Evolutionary conservation across 108 stramenopile species (phyloP).

Genomic region (Nitzschia sp.): DNA sequence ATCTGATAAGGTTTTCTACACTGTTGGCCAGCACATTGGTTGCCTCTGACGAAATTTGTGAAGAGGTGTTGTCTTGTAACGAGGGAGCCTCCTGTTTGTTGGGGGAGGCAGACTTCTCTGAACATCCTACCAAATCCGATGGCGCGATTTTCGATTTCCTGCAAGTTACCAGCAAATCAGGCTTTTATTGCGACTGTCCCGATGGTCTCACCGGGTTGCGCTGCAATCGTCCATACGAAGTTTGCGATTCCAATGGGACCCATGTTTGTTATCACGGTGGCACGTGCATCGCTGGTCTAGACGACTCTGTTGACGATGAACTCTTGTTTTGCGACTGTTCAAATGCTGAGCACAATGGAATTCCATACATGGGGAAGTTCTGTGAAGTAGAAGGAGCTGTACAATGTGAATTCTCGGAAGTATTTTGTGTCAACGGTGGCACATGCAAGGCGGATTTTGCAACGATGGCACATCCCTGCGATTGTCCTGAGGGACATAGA

Average conservation of each 20-base stretch:
- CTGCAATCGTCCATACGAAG: conserved; percentile 33
- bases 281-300: conserved; percentile 35
- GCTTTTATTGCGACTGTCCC: conserved; percentile 43
- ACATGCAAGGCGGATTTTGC: conserved; percentile 38
- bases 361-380: conserved; percentile 42
- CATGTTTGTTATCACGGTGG: conserved; percentile 50
- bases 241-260: conserved; percentile 5
- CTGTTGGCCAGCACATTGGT: too few relatives aligned
- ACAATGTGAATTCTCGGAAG: conserved; percentile 17
- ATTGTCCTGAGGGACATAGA: conserved; percentile 30
- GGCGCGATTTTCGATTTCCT: conserved; percentile 22
- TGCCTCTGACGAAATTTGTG: too few relatives aligned
- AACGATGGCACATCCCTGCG: conserved; percentile 32
- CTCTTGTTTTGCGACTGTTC: conserved; percentile 44
- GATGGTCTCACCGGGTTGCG: conserved; percentile 32
- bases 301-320: conserved; percentile 19
- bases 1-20: too few relatives aligned
- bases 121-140: conserved; percentile 18
- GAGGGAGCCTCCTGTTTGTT: conserved; percentile 13
- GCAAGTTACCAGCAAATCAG: conserved; percentile 13
- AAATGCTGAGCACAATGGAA: conserved; percentile 33
- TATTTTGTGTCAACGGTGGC: conserved; percentile 47
- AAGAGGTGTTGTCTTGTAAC: too few relatives aligned
- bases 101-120: conserved; percentile 23
- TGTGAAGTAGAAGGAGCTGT: conserved; percentile 40